Conservation (phyloP, 768 basidiomycete species). For the Sutorius australiensis region DNA sequence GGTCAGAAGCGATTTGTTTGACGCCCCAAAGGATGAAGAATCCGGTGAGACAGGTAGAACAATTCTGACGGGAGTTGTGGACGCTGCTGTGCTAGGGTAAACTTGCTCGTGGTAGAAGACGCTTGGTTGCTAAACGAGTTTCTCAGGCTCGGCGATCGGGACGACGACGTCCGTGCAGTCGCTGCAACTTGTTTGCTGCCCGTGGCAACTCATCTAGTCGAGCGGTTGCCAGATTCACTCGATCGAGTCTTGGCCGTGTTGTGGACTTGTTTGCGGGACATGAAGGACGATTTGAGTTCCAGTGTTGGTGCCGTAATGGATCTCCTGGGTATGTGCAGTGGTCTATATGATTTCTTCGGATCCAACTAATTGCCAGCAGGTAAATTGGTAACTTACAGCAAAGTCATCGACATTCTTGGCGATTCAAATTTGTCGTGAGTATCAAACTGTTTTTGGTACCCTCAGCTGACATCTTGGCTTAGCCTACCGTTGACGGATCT, state of each 20-base stretch:
- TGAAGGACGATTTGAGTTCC: constrained; percentile 95
- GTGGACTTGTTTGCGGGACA: constrained; percentile 86
- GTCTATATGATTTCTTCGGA: neutral
- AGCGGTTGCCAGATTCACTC: constrained; percentile 67
- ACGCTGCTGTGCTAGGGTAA: constrained; percentile 88
- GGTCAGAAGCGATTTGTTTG: constrained; percentile 80
- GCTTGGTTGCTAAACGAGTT: constrained; percentile 8
- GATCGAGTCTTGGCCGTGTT: constrained; percentile 75
- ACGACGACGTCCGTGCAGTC: constrained; percentile 95
- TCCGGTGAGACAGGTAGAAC: constrained; percentile 43
- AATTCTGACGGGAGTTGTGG: constrained; percentile 78
- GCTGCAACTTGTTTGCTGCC: constrained; percentile 91
- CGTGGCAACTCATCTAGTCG: constrained; percentile 77
- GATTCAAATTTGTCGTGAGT: constrained; percentile 69
- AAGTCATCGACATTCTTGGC: constrained; percentile 74
- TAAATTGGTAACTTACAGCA: constrained; percentile 72
- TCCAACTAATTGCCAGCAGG: constrained; percentile 41
- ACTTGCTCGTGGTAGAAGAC: neutral
- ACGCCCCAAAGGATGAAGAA: constrained; percentile 33
- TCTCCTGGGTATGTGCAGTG: constrained; percentile 63
- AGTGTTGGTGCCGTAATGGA: constrained; percentile 98
- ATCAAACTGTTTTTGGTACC: neutral
- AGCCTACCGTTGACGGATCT: constrained; percentile 81
- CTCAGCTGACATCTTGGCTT: constrained; percentile 4
- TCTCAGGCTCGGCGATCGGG: constrained; percentile 77